Evolutionary conservation across 2,329 filamentous ascomycete species (phyloP), one percentile per base, ranked within the genome.

Genomic region (Didymella lethalis): DNA sequence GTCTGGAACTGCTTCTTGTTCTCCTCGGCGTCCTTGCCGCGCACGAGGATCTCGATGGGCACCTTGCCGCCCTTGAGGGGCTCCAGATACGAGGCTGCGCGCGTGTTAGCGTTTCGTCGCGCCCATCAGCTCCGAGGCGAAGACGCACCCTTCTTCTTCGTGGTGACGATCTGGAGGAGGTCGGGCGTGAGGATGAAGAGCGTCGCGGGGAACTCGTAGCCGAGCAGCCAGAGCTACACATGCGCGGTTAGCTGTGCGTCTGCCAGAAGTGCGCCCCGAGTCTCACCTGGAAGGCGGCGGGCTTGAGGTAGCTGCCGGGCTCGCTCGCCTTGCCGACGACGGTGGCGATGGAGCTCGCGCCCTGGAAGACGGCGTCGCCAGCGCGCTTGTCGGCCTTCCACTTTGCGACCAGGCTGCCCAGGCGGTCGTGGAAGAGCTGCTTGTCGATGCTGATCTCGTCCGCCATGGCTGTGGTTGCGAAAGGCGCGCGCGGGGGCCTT

Each of bases 171-270:
- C 80, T 95, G 96, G 69, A 98, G 84, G 46, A 88, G 88, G 62
- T 98, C 95, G 61, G 89, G 82, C 1, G 94, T 98, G 77, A 99
- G 88, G 51, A 99, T 85, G 83, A 99, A 92, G 64, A 99, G 83
- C 0, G 95, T 99, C 38, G 94, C 93, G 32, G 95, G 95, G 74
- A 99, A 99, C 78, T 99, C 95, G 83, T 99, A 99, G 71, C 95
- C 95, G 63, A 99, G 86, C 54, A 99, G 85, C 96, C 96, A 99
- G 80, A 98, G 96, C 93, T 97, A 77, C 61, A 66, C 41, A 62
- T 45, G 26, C 55, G 32, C 32, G 29, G 66, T 75, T 59, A 73
- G 70, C 69, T 70, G 6, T 46, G 38, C 23, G 57, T 26, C 34
- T n/a, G 57, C 64, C 47, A 67, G 63, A 34, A 20, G 6, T 5